Conservation (phyloP, 495 filamentous ascomycete genomes). For the Penicillium odoratum region DNA sequence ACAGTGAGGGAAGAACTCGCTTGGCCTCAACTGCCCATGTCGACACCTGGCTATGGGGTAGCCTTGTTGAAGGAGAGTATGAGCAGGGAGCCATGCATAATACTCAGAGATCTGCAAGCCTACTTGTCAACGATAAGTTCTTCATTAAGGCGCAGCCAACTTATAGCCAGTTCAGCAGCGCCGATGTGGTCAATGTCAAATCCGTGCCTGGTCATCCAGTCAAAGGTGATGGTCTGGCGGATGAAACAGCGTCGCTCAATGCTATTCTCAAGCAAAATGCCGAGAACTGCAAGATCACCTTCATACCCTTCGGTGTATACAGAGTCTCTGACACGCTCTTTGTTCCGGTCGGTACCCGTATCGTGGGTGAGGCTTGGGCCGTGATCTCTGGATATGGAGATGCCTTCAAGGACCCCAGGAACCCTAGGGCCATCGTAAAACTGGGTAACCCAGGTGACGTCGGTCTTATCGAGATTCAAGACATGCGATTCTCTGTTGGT, state of each 20-base stretch:
- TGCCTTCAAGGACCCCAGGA: conserved; percentile 50
- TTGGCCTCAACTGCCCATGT: conserved; percentile 48
- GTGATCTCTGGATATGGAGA: conserved; percentile 51
- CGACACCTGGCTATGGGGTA: conserved; percentile 46
- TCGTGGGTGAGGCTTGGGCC: conserved; percentile 57
- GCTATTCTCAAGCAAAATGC: conserved; percentile 49
- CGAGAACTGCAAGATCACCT: conserved; percentile 52
- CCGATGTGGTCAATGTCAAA: conserved; percentile 53
- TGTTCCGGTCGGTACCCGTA: conserved; percentile 53
- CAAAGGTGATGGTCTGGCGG: conserved; percentile 43
- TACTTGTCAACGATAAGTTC: conserved; percentile 29
- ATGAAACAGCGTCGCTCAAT: conserved; percentile 52
- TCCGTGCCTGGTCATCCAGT: conserved; percentile 34
- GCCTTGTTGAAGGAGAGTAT: conserved; percentile 33
- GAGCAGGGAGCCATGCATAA: conserved; percentile 21
- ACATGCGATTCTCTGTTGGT: conserved; percentile 54
- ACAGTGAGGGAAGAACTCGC: conserved; percentile 35
- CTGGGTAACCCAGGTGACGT: conserved; percentile 58
- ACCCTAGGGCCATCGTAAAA: conserved; percentile 57
- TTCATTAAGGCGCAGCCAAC: conserved; percentile 44
- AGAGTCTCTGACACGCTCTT: conserved; percentile 56
- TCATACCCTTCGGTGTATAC: conserved; percentile 63
- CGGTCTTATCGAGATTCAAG: conserved; percentile 58
- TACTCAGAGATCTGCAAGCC: conserved; percentile 21
- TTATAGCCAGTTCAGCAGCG: conserved; percentile 46